Percentiles rank a stretch among this genome's conserved stretches.
Conservation (phyloP, 306 rosid genomes). For the Corylus avellana region DNA sequence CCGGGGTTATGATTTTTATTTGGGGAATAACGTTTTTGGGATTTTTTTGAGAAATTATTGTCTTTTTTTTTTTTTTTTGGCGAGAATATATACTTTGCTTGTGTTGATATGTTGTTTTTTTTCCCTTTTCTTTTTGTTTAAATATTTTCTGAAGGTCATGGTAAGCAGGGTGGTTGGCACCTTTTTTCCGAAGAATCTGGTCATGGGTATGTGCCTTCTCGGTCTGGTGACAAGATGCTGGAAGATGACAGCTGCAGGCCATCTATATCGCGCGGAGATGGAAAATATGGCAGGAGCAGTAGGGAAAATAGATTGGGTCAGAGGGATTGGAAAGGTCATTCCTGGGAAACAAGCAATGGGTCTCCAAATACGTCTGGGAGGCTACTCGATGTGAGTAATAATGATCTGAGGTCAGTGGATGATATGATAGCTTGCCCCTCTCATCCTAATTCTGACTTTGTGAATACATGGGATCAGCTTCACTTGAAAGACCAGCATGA, state of each 20-base stretch:
- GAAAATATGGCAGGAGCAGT: slow-evolving; percentile 64
- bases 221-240: slow-evolving; percentile 69
- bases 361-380: slow-evolving; percentile 55
- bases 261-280: slow-evolving; percentile 65
- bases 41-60: neutral
- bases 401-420: slow-evolving; percentile 61
- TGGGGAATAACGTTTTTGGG: neutral
- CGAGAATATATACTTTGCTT: slow-evolving; percentile 40
- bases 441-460: slow-evolving; percentile 58
- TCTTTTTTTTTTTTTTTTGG: slow-evolving; percentile 7
- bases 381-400: slow-evolving; percentile 44
- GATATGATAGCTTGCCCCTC: slow-evolving; percentile 51
- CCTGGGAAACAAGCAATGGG: slow-evolving; percentile 61
- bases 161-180: slow-evolving; percentile 96
- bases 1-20: slow-evolving; percentile 18
- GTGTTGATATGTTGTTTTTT: slow-evolving; percentile 42
- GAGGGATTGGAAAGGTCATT: slow-evolving; percentile 72
- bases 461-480: slow-evolving; percentile 68
- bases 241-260: slow-evolving; percentile 67
- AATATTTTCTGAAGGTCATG: slow-evolving; percentile 81
- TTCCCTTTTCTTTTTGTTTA: slow-evolving; percentile 26
- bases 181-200: slow-evolving; percentile 76
- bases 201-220: slow-evolving; percentile 69
- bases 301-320: slow-evolving; percentile 71
- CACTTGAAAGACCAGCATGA: slow-evolving; percentile 72